These are phyloP conservation scores for Nigrospora osmanthi DNA, from an alignment of 2,329 filamentous ascomycete species.

Conservation along the genomic window DNA sequence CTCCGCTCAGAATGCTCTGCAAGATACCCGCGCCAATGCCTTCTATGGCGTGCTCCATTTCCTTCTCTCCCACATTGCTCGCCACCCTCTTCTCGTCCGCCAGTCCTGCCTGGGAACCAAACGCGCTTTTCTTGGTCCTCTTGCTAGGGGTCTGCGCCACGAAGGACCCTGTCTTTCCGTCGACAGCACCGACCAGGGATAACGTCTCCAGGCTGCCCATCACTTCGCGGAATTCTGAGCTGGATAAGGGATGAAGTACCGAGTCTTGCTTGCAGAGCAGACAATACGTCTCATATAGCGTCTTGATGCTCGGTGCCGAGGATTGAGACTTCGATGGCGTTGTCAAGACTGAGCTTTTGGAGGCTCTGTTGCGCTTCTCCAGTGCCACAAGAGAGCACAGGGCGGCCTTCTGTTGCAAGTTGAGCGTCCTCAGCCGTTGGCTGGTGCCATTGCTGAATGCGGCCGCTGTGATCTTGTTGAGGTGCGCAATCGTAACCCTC, in stretches of 20 bases:
- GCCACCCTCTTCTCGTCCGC: conserved; percentile 71
- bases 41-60: conserved; percentile 65
- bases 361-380: conserved; percentile 63
- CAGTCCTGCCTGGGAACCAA: conserved; percentile 34
- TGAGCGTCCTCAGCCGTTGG: conserved; percentile 78
- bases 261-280: conserved; percentile 78
- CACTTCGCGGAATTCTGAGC: conserved; percentile 91
- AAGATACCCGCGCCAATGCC: conserved; percentile 54
- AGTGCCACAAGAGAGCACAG: conserved; percentile 81
- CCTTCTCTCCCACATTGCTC: conserved; percentile 72
- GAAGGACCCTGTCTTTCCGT: conserved; percentile 63
- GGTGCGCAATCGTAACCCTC: conserved; percentile 79
- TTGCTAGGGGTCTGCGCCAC: conserved; percentile 63
- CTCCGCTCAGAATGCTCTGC: conserved; percentile 53
- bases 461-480: conserved; percentile 83
- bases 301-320: conserved; percentile 71
- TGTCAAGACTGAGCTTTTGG: conserved; percentile 26
- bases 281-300: conserved; percentile 77
- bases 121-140: conserved; percentile 50
- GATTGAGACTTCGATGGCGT: conserved; percentile 56
- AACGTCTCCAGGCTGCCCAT: conserved; percentile 83
- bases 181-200: conserved; percentile 66
- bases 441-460: conserved; percentile 84
- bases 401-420: conserved; percentile 93
- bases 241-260: conserved; percentile 81